Evolutionary conservation across 2,329 filamentous ascomycete genomes (phyloP).

Genomic region (Fusarium graminum): DNA sequence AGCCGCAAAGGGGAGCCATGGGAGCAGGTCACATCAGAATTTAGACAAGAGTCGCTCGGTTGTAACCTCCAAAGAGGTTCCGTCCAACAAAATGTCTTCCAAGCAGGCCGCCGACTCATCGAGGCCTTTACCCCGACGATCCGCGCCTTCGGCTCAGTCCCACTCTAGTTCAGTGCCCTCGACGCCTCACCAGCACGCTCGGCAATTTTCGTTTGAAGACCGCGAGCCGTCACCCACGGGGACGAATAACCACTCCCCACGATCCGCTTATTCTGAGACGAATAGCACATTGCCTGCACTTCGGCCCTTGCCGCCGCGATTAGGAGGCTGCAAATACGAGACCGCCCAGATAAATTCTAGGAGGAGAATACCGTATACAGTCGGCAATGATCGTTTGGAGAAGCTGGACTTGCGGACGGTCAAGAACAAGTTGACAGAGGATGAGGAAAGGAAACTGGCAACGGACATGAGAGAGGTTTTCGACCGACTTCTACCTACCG

Average conservation of each 20-base stretch:
- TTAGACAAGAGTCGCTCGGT: conserved; percentile 72
- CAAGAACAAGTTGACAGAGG: conserved; percentile 76
- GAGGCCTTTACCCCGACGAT: conserved; percentile 51
- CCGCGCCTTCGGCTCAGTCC: conserved; percentile 51
- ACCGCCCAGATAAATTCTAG: conserved; percentile 84
- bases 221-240: conserved; percentile 83
- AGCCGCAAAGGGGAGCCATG: conserved; percentile 67
- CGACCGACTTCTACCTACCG: conserved; percentile 83
- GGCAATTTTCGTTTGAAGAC: conserved; percentile 84
- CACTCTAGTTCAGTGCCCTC: conserved; percentile 93
- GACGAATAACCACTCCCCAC: conserved; percentile 83
- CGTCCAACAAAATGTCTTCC: conserved; percentile 66
- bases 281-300: conserved; percentile 79
- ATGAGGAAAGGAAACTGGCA: conserved; percentile 81
- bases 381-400: conserved; percentile 83
- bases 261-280: conserved; percentile 90
- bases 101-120: conserved; percentile 56
- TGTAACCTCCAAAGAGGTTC: conserved; percentile 69
- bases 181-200: conserved; percentile 89
- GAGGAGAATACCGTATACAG: conserved; percentile 90
- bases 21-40: conserved; percentile 70
- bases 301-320: conserved; percentile 70
- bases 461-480: conserved; percentile 89
- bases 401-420: conserved; percentile 78
- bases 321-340: conserved; percentile 85